phyloP scores from a whole-genome alignment of 2,329 filamentous ascomycete species.

The Epichloe amarillans region DNA sequence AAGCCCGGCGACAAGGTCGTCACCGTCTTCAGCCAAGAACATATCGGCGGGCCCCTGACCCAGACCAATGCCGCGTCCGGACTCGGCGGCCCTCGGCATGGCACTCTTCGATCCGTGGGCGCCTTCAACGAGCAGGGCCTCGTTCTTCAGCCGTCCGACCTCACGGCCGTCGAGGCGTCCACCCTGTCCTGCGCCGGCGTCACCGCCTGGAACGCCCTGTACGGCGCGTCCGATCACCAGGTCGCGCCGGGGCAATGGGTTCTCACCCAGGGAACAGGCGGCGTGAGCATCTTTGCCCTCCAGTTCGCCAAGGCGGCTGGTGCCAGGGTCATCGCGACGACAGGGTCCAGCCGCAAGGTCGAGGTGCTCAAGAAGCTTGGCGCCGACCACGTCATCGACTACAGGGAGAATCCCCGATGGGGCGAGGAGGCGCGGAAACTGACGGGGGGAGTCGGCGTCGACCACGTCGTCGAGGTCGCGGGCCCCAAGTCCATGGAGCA shows the following conservation, averaged over 20 bases:
- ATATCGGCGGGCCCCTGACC: conserved; percentile 31
- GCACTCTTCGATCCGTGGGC: conserved; percentile 53
- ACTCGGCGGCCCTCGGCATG: conserved; percentile 55
- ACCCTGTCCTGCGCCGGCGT: conserved; percentile 48
- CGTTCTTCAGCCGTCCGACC: conserved; percentile 44
- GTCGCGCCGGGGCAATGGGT: conserved; percentile 44
- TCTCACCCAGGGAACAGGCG: conserved; percentile 58
- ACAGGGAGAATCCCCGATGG: conserved; percentile 32
- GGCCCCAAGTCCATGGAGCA: conserved; percentile 30
- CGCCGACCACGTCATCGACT: conserved; percentile 37
- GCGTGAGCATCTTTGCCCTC: conserved; percentile 53
- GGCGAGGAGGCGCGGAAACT: conserved; percentile 29
- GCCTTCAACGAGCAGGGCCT: conserved; percentile 57
- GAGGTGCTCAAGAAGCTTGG: conserved; percentile 30
- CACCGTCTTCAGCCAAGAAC: conserved; percentile 49
- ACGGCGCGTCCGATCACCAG: conserved; percentile 33
- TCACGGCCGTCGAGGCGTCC: conserved; percentile 38
- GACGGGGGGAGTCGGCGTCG: conserved; percentile 32
- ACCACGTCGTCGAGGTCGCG: conserved; percentile 35
- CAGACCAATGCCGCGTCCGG: conserved; percentile 31
- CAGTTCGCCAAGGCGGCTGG: conserved; percentile 40
- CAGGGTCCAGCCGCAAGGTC: conserved; percentile 30
- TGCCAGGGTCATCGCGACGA: conserved; percentile 35
- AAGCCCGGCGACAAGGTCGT: conserved; percentile 39
- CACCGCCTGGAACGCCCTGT: conserved; percentile 54